Evolutionary conservation across 2,329 filamentous ascomycete species (phyloP), one percentile per base, ranked within the genome.

Genomic region (Paramyrothecium roridum): DNA sequence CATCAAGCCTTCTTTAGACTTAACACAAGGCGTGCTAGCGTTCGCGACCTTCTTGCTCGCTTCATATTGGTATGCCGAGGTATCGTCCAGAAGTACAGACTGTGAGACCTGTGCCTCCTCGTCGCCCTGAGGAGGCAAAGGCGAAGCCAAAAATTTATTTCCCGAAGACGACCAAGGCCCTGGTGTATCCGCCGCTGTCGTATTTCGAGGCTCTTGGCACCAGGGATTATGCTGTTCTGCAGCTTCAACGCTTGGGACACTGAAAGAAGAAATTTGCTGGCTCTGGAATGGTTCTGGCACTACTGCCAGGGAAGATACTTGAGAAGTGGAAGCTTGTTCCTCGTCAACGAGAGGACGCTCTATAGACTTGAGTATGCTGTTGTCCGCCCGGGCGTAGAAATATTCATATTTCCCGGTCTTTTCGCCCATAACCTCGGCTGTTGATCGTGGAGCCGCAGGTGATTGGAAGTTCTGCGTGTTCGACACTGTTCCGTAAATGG

Each of bases 311-410:
- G n/a, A n/a, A n/a, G 23, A 10, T 40, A 52, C 43, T 16, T 48
- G 33, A 2, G 50, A 3, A 16, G 37, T 13, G 3, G 54, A 34
- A n/a, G 26, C 11, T 10, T 46, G 34, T 47, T 52, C 33, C 43
- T 30, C 26, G 10, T 10, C 26, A 30, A 30, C 10, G 6, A 30
- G 10, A 10, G 26, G 4, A 10, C 26, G 10, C 10, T 30, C 26
- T 30, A 6, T 30, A 10, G 10, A 30, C 26, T 26, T 40, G 40
- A 57, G 34, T 26, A 55, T 52, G 46, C 66, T 71, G 52, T 76
- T 77, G 21, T 65, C 60, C 49, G 73, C 75, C 23, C 76, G 66
- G 7, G 76, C 74, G 3, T 62, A 63, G 52, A 77, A 77, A 52
- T 63, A 77, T 21, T 75, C 73, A 10, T 56, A 56, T 51, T 76